Evolutionary conservation across 305 asterid genomes (phyloP).

Genomic region (Andrographis paniculata): DNA sequence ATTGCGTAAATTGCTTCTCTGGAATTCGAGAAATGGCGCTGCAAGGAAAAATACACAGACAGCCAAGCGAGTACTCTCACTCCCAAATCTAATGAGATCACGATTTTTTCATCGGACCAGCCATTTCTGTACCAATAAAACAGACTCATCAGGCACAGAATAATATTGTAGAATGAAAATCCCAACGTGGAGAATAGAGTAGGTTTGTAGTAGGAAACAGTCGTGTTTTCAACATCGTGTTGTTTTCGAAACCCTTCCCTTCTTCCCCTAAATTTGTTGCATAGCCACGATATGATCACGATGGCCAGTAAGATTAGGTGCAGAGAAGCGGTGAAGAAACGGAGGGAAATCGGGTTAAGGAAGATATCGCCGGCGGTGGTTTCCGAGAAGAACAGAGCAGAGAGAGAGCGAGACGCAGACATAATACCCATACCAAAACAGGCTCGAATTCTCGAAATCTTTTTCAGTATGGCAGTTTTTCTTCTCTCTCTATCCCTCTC

Average conservation of each 20-base stretch:
- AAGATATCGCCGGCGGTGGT: slow-evolving; percentile 14
- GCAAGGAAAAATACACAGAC: slow-evolving; percentile 39
- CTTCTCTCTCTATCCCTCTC: too few relatives aligned
- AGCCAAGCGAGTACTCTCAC: slow-evolving; percentile 52
- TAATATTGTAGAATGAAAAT: slow-evolving; percentile 39
- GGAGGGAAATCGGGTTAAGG: slow-evolving; percentile 39
- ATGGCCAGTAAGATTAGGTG: slow-evolving; percentile 36
- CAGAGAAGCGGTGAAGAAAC: slow-evolving; percentile 41
- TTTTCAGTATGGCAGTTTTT: too few relatives aligned
- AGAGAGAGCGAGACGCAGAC: too few relatives aligned
- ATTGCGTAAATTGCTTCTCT: slow-evolving; percentile 44
- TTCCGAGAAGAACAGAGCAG: not conserved
- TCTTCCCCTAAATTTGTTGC: slow-evolving; percentile 18
- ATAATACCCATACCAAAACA: too few relatives aligned
- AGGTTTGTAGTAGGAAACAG: slow-evolving; percentile 27
- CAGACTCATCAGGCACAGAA: slow-evolving; percentile 35
- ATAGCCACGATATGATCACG: slow-evolving; percentile 32
- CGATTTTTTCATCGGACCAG: slow-evolving; percentile 67
- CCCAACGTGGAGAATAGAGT: slow-evolving; percentile 34
- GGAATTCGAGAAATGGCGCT: slow-evolving; percentile 27
- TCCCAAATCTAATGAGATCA: slow-evolving; percentile 41
- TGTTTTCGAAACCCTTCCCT: slow-evolving; percentile 18
- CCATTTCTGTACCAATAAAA: slow-evolving; percentile 60
- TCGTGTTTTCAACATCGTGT: slow-evolving; percentile 18
- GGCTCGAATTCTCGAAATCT: too few relatives aligned